Conservation (phyloP, 2,329 filamentous ascomycete genomes). For the Penicillium fuscoglaucum region DNA sequence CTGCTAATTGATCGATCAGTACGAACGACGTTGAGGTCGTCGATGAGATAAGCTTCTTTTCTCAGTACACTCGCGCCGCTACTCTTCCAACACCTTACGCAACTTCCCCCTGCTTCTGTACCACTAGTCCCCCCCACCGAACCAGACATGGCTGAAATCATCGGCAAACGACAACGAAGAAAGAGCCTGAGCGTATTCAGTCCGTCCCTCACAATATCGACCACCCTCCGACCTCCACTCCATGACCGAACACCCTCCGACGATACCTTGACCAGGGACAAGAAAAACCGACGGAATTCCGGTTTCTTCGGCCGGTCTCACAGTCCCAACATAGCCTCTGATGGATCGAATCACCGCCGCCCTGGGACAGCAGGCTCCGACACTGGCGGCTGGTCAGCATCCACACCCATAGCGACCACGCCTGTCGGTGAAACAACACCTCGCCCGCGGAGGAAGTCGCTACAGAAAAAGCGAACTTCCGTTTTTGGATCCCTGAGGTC, state of each 20-base stretch:
- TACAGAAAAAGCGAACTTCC: slow-evolving; percentile 53
- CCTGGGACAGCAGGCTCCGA: slow-evolving; percentile 34
- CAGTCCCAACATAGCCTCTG: slow-evolving; percentile 31
- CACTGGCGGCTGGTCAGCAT: slow-evolving; percentile 22
- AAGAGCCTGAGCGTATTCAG: slow-evolving; percentile 39
- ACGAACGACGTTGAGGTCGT: slow-evolving; percentile 33
- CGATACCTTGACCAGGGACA: slow-evolving; percentile 35
- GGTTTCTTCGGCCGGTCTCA: slow-evolving; percentile 39
- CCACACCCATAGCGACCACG: slow-evolving; percentile 3
- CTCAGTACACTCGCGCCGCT: slow-evolving; percentile 15
- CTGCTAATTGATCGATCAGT: slow-evolving; percentile 19
- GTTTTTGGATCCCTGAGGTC: slow-evolving; percentile 61
- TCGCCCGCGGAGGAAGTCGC: slow-evolving; percentile 44
- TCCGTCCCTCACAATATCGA: slow-evolving; percentile 28
- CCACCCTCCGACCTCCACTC: slow-evolving; percentile 21
- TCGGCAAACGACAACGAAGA: slow-evolving; percentile 37
- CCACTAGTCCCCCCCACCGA: background rate
- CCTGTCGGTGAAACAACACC: slow-evolving; percentile 29
- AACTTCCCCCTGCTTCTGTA: slow-evolving; percentile 11
- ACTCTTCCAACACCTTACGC: slow-evolving; percentile 1
- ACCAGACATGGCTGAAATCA: slow-evolving; percentile 35
- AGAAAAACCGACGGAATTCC: slow-evolving; percentile 40
- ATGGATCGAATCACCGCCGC: slow-evolving; percentile 27
- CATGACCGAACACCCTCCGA: slow-evolving; percentile 43
- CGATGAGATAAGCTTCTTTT: slow-evolving; percentile 30